phyloP scores from a whole-genome alignment of 352 stramenopile species.

The Globisporangium ultimum region DNA sequence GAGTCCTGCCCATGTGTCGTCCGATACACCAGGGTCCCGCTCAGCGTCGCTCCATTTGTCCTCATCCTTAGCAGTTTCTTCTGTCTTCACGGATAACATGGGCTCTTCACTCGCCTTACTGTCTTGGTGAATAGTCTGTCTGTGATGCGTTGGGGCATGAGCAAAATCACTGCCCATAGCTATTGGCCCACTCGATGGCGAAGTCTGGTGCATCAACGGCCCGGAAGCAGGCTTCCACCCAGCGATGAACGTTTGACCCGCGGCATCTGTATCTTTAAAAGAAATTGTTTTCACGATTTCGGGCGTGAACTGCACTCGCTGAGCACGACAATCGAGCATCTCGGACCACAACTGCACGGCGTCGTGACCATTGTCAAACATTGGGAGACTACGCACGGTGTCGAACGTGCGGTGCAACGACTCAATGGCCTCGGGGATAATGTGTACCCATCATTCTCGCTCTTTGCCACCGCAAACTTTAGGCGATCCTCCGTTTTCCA shows the following conservation, averaged over 20 bases:
- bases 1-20: conserved; percentile 66
- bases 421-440: conserved; percentile 24
- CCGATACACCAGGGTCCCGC: conserved; percentile 53
- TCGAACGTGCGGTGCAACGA: conserved; percentile 33
- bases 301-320: conserved; percentile 38
- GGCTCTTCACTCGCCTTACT: conserved; percentile 8
- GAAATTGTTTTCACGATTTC: conserved; percentile 57
- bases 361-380: conserved; percentile 75
- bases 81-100: conserved; percentile 7
- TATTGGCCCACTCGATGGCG: neutral
- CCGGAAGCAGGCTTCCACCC: conserved; percentile 35
- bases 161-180: conserved; percentile 9
- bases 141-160: neutral
- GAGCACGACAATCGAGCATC: conserved; percentile 54
- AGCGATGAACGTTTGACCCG: conserved; percentile 29
- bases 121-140: neutral
- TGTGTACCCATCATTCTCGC: conserved; percentile 34
- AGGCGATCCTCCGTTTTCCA: conserved; percentile 85
- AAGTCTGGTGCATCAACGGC: conserved; percentile 22
- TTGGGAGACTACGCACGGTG: conserved; percentile 36
- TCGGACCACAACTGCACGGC: conserved; percentile 68
- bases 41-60: conserved; percentile 12
- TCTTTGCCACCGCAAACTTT: conserved; percentile 48
- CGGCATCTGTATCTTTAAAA: conserved; percentile 47
- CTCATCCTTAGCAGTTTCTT: conserved; percentile 12